Percentiles rank a stretch among this genome's conserved stretches.
Conservation (phyloP, 352 stramenopile species). For the Phytophthora agathidicida region DNA sequence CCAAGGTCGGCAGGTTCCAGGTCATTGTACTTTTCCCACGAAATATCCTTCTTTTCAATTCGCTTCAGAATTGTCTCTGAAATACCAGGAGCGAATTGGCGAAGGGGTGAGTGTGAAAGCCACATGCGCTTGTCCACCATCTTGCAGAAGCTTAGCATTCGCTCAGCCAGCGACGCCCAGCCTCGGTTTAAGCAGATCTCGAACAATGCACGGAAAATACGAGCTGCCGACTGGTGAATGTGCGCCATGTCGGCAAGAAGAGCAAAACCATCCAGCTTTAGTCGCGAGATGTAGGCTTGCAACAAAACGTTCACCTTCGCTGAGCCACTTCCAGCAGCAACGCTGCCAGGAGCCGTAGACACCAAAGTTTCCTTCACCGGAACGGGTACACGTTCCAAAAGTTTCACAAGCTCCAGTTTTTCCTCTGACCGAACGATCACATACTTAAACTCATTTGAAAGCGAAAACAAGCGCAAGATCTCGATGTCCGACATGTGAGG, state of each 20-base stretch:
- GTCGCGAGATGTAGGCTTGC: constrained; percentile 98
- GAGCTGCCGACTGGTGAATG: constrained; percentile 98
- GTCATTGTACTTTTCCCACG: constrained; percentile 98
- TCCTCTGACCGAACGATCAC: constrained; percentile 99
- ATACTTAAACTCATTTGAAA: constrained; percentile 99
- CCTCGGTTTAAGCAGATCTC: constrained; percentile 97
- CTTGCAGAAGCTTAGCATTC: constrained; percentile 97
- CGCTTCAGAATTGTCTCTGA: constrained; percentile 96
- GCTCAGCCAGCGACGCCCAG: constrained; percentile 95
- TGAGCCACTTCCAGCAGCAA: constrained; percentile 66
- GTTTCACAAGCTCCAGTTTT: constrained; percentile 98
- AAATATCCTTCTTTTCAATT: constrained; percentile 99
- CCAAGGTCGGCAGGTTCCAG: constrained; percentile 97
- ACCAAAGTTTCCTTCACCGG: constrained; percentile 97
- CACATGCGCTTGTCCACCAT: constrained; percentile 99
- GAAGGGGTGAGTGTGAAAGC: constrained; percentile 96
- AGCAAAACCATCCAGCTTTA: constrained; percentile 98
- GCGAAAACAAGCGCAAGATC: constrained; percentile 98
- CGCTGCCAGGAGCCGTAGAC: constrained; percentile 41
- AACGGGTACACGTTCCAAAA: constrained; percentile 98
- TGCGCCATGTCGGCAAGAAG: constrained; percentile 99
- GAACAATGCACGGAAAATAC: constrained; percentile 99
- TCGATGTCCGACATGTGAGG: constrained; percentile 99
- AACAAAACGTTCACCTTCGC: constrained; percentile 99
- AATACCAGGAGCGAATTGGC: constrained; percentile 95